These are phyloP conservation scores for Odonthalia washingtoniensis DNA, from an alignment of 31 red algal species.

Conservation along the genomic window DNA sequence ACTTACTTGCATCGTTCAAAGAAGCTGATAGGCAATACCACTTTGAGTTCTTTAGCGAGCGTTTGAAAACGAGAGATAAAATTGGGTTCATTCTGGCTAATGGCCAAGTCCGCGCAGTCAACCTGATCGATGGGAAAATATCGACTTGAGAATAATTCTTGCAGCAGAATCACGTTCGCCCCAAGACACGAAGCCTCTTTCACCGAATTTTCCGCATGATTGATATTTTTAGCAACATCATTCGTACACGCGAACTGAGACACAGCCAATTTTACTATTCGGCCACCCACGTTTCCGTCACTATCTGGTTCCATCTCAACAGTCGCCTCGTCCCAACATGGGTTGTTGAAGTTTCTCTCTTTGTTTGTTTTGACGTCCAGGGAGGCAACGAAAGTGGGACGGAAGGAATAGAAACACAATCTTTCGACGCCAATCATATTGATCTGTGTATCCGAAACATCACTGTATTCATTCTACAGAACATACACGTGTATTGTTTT, in stretches of 20 bases:
- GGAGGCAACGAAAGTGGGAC: too few relatives aligned
- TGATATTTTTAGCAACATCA: constrained; percentile 68
- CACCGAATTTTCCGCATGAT: constrained; percentile 57
- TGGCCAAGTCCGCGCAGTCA: constrained; percentile 76
- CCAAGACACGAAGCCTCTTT: constrained; percentile 69
- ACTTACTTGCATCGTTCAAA: constrained; percentile 86
- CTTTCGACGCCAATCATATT: too few relatives aligned
- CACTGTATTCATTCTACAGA: too few relatives aligned
- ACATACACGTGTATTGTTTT: too few relatives aligned
- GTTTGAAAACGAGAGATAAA: constrained; percentile 75
- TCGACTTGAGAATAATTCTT: constrained; percentile 83
- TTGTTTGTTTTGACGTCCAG: too few relatives aligned
- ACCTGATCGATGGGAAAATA: constrained; percentile 90
- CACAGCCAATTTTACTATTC: constrained; percentile 60
- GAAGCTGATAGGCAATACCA: constrained; percentile 87
- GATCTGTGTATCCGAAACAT: too few relatives aligned
- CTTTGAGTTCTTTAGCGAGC: constrained; percentile 66
- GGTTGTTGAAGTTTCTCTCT: too few relatives aligned
- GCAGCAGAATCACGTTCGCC: constrained; percentile 84
- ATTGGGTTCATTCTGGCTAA: constrained; percentile 59
- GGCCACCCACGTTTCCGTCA: constrained; percentile 36
- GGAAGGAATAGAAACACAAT: too few relatives aligned
- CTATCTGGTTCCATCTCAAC: too few relatives aligned
- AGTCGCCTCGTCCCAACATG: too few relatives aligned
- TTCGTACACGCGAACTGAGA: constrained; percentile 60